Conservation (phyloP, 1,284 basidiomycete species). For the Tylopilus orsonianus region DNA sequence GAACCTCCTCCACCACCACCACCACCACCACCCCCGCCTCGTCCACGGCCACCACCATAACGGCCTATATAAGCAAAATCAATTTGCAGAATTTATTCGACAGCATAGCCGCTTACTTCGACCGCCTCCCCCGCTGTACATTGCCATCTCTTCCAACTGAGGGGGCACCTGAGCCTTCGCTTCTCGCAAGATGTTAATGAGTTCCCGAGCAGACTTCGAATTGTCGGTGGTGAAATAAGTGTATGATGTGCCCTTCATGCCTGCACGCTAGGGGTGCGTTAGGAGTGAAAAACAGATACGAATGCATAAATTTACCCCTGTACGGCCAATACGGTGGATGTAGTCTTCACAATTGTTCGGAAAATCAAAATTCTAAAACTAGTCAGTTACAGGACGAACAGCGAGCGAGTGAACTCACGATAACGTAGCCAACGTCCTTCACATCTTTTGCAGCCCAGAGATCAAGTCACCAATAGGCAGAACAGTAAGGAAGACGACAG, state of each 20-base stretch:
- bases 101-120: constrained; percentile 61
- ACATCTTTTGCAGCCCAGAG: constrained; percentile 64
- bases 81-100: neutral
- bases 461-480: constrained; percentile 34
- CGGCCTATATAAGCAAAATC: constrained; percentile 43
- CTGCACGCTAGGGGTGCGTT: constrained; percentile 63
- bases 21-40: constrained; percentile 42
- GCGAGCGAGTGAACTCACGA: constrained; percentile 55
- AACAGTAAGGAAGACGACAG: constrained; percentile 36
- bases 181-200: constrained; percentile 86
- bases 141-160: constrained; percentile 92
- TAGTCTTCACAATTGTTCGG: constrained; percentile 96
- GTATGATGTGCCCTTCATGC: constrained; percentile 88
- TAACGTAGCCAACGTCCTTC: constrained; percentile 92
- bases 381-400: constrained; percentile 24
- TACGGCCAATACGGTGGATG: constrained; percentile 91
- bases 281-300: neutral
- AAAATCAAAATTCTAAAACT: constrained; percentile 87
- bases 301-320: constrained; percentile 55
- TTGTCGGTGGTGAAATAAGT: constrained; percentile 98
- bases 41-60: constrained; percentile 53
- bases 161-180: constrained; percentile 87
- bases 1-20: no score
- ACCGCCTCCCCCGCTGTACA: constrained; percentile 79
- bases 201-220: constrained; percentile 90